These are phyloP conservation scores for Claviceps pazoutovae DNA, from an alignment of 2,329 filamentous ascomycete genomes.

Conservation along the genomic window DNA sequence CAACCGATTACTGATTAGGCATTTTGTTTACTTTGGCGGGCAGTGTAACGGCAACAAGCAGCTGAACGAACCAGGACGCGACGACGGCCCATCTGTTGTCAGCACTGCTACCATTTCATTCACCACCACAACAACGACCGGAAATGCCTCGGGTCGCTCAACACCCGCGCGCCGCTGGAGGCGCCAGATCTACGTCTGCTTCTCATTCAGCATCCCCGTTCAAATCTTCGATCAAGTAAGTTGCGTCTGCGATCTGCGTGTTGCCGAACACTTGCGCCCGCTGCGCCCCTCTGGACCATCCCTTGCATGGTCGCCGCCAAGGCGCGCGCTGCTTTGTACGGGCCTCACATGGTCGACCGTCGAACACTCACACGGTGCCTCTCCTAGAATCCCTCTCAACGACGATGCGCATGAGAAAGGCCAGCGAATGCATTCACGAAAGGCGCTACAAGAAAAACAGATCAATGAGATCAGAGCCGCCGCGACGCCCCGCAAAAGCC, in stretches of 20 bases:
- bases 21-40: slow-evolving; percentile 9
- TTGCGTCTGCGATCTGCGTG: slow-evolving; percentile 6
- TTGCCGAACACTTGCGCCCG: neutral
- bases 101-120: slow-evolving; percentile 1
- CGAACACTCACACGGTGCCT: slow-evolving; percentile 4
- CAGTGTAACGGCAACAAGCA: neutral
- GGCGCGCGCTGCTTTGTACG: neutral
- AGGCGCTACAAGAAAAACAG: slow-evolving; percentile 78
- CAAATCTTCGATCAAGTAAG: slow-evolving; percentile 44
- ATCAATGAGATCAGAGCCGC: slow-evolving; percentile 74
- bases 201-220: slow-evolving; percentile 37
- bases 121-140: slow-evolving; percentile 3
- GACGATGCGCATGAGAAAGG: slow-evolving; percentile 91
- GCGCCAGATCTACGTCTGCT: slow-evolving; percentile 31
- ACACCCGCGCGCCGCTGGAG: slow-evolving; percentile 34
- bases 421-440: slow-evolving; percentile 70
- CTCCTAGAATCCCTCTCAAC: slow-evolving; percentile 74
- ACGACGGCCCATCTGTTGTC: neutral
- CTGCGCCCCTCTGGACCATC: neutral
- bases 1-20: neutral
- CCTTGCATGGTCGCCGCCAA: neutral
- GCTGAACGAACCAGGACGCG: slow-evolving; percentile 7
- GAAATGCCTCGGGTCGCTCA: slow-evolving; percentile 47
- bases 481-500: slow-evolving; percentile 54
- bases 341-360: neutral